phyloP scores from a whole-genome alignment of 1,139 yeast genomes.

The Candida neerlandica region DNA sequence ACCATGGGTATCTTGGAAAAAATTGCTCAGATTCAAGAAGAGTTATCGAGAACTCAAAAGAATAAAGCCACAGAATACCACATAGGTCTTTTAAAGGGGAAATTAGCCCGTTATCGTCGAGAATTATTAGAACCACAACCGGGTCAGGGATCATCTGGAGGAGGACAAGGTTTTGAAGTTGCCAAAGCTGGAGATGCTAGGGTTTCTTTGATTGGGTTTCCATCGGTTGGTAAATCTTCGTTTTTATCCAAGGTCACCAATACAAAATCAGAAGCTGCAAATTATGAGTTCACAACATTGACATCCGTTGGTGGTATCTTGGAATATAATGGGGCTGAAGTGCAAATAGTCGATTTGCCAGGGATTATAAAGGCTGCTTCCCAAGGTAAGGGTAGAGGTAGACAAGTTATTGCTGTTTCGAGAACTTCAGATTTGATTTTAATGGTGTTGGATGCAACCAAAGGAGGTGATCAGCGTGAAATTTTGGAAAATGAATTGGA shows the following conservation, averaged over 20 bases:
- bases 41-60: conserved; percentile 92
- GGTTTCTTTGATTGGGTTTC: conserved; percentile 93
- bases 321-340: conserved; percentile 94
- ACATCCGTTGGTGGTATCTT: conserved; percentile 96
- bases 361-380: conserved; percentile 97
- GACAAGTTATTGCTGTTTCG: conserved; percentile 95
- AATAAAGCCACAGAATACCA: conserved; percentile 98
- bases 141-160: conserved; percentile 64
- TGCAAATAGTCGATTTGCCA: conserved; percentile 93
- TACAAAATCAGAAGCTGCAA: conserved; percentile 93
- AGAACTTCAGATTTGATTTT: conserved; percentile 90
- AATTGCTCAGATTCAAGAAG: conserved; percentile 89
- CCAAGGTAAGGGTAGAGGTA: conserved; percentile 96
- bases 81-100: conserved; percentile 89
- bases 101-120: conserved; percentile 90
- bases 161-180: conserved; percentile 92
- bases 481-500: conserved; percentile 89
- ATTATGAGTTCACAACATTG: conserved; percentile 91
- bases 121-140: conserved; percentile 91
- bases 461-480: conserved; percentile 83
- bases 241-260: conserved; percentile 84
- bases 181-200: conserved; percentile 96
- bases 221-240: conserved; percentile 96
- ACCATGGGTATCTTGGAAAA: conserved; percentile 57
- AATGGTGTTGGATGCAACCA: conserved; percentile 95